These are phyloP conservation scores for Xylaria sp. DNA, from an alignment of 2,329 filamentous ascomycete genomes.

Conservation along the genomic window DNA sequence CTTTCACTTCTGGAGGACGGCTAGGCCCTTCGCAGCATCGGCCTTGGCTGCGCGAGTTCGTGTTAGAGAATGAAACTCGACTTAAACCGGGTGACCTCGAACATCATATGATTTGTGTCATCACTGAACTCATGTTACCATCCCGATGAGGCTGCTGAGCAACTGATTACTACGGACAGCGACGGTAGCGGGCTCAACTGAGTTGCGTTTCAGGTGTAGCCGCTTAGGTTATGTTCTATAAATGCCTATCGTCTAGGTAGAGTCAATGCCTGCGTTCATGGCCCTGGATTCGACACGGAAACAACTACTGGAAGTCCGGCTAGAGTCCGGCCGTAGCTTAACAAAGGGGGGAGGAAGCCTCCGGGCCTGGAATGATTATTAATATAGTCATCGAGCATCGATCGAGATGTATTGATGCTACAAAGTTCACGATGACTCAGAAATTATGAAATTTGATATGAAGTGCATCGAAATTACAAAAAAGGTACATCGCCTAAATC, in stretches of 20 bases:
- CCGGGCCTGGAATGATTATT: constrained; percentile 18
- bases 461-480: not conserved
- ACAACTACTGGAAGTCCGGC: not conserved
- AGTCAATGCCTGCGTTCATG: not conserved
- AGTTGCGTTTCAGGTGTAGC: not conserved
- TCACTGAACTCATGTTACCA: too few species aligned
- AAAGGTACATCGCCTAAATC: not conserved
- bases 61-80: not conserved
- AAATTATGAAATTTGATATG: not conserved
- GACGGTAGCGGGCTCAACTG: not conserved
- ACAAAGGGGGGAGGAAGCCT: constrained; percentile 22
- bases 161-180: not conserved
- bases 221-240: not conserved
- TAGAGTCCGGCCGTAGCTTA: not conserved
- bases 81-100: too few species aligned
- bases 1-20: not conserved
- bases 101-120: too few species aligned
- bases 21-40: not conserved
- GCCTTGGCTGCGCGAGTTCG: not conserved
- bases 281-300: not conserved
- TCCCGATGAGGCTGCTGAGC: too few species aligned
- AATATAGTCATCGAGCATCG: not conserved
- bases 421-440: not conserved
- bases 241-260: too few species aligned
- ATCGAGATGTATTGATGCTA: not conserved